Evolutionary conservation across 768 basidiomycete species (phyloP).

Genomic region (Heimioporus sp.): DNA sequence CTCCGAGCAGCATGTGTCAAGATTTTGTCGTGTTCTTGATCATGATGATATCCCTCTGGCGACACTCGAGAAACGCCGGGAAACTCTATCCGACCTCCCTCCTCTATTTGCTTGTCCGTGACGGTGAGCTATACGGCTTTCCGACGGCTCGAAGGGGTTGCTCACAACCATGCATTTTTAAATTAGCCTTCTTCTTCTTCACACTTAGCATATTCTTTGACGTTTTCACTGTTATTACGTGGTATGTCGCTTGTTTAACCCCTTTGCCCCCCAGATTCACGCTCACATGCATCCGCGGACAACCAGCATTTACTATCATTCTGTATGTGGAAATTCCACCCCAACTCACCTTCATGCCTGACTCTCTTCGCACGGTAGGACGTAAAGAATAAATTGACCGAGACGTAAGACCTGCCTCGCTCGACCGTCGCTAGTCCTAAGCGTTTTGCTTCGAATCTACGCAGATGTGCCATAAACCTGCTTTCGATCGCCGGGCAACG

Average conservation of each 20-base stretch:
- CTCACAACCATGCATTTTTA: neutral
- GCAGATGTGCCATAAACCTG: constrained; percentile 11
- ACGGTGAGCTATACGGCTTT: constrained; percentile 1
- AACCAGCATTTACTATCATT: neutral
- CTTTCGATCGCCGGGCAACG: constrained; percentile 20
- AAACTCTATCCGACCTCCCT: constrained; percentile 8
- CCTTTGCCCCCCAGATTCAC: neutral
- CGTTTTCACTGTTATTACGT: neutral
- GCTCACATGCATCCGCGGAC: neutral
- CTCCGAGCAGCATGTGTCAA: constrained; percentile 5
- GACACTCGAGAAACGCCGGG: constrained; percentile 1
- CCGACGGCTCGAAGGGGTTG: neutral
- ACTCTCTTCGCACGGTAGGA: neutral
- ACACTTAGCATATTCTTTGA: neutral
- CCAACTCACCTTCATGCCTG: too few relatives aligned
- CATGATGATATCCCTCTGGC: constrained; percentile 6
- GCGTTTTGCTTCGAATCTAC: too few relatives aligned
- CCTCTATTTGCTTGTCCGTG: constrained; percentile 8
- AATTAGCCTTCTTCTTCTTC: constrained; percentile 6
- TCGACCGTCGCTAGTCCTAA: too few relatives aligned
- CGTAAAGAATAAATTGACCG: neutral
- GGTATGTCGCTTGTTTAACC: neutral
- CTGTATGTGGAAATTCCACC: neutral
- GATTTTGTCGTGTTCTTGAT: constrained; percentile 1
- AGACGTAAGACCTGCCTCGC: neutral